phyloP scores from a whole-genome alignment of 208 protist genomes.

The Leishmania martiniquensis region DNA sequence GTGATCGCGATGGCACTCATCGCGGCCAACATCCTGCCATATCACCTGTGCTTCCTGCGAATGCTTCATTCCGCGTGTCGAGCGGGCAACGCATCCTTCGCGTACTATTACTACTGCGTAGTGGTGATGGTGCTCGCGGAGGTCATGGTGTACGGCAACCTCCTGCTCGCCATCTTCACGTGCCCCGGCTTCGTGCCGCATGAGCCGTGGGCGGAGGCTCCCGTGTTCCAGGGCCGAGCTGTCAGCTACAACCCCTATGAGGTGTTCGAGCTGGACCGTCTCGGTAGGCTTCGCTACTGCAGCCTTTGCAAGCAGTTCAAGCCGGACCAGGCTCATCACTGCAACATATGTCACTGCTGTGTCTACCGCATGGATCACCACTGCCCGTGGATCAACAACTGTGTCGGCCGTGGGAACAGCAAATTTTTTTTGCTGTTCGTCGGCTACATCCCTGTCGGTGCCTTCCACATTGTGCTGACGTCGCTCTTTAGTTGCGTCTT shows the following conservation, averaged over 20 bases:
- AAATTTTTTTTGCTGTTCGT: conserved; percentile 85
- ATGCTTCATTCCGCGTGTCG: conserved; percentile 35
- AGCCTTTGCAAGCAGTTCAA: conserved; percentile 75
- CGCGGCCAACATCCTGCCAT: conserved; percentile 49
- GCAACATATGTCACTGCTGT: conserved; percentile 65
- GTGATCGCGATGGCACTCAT: conserved; percentile 55
- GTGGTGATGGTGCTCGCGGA: conserved; percentile 48
- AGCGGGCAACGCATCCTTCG: conserved; percentile 35
- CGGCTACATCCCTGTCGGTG: conserved; percentile 70
- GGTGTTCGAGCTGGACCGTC: conserved; percentile 51
- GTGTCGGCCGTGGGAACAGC: conserved; percentile 66
- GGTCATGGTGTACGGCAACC: conserved; percentile 65
- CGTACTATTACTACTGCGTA: conserved; percentile 66
- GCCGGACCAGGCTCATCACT: conserved; percentile 84
- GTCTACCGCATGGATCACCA: conserved; percentile 86
- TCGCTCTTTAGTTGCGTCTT: conserved; percentile 53
- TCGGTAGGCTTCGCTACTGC: conserved; percentile 70
- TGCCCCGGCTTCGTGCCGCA: conserved; percentile 60
- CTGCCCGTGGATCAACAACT: conserved; percentile 92
- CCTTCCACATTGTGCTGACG: conserved; percentile 59
- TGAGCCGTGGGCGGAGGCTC: conserved; percentile 48
- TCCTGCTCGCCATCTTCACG: conserved; percentile 55
- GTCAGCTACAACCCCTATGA: conserved; percentile 59
- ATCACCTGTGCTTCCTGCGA: conserved; percentile 47
- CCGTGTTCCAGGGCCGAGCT: conserved; percentile 18